phyloP scores from a whole-genome alignment of 192 early-diverging fungal genomes.

The Coemansia brasiliensis region DNA sequence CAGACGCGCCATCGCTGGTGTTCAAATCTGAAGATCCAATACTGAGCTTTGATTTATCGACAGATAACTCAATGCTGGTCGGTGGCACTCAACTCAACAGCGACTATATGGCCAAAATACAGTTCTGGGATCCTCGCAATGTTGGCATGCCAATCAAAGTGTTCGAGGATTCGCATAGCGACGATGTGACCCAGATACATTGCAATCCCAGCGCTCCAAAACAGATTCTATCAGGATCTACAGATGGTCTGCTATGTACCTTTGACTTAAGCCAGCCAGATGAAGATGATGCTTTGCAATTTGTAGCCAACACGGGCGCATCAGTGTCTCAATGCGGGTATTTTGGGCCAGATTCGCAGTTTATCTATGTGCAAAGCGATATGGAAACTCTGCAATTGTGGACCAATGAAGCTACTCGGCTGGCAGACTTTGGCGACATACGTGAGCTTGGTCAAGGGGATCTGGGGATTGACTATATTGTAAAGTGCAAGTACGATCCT shows the following conservation, averaged over 20 bases:
- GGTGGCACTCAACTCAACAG: conserved; percentile 35
- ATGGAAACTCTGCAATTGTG: conserved; percentile 89
- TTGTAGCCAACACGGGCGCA: conserved; percentile 78
- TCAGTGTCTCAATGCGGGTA: conserved; percentile 85
- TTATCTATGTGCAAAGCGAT: conserved; percentile 84
- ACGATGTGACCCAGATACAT: conserved; percentile 76
- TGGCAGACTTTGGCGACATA: conserved; percentile 82
- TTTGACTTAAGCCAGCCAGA: conserved; percentile 69
- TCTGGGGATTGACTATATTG: conserved; percentile 73
- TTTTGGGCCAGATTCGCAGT: conserved; percentile 89
- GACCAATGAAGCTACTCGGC: conserved; percentile 50
- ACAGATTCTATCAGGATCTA: conserved; percentile 69
- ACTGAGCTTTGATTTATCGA: conserved; percentile 57
- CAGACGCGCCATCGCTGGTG: conserved; percentile 17
- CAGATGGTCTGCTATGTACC: conserved; percentile 77
- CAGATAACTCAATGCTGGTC: conserved; percentile 28
- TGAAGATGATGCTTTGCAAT: conserved; percentile 86
- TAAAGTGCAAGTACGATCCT: conserved; percentile 78
- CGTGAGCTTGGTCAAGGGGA: conserved; percentile 54
- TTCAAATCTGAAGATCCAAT: conserved; percentile 49
- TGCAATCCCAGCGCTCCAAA: conserved; percentile 59
- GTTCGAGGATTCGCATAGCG: conserved; percentile 67
- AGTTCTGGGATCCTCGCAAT: conserved; percentile 25
- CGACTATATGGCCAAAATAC: conserved; percentile 48
- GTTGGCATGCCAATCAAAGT: conserved; percentile 14